Evolutionary conservation across 805 yeast species (phyloP).

Genomic region (Hermanozyma aechmeae): DNA sequence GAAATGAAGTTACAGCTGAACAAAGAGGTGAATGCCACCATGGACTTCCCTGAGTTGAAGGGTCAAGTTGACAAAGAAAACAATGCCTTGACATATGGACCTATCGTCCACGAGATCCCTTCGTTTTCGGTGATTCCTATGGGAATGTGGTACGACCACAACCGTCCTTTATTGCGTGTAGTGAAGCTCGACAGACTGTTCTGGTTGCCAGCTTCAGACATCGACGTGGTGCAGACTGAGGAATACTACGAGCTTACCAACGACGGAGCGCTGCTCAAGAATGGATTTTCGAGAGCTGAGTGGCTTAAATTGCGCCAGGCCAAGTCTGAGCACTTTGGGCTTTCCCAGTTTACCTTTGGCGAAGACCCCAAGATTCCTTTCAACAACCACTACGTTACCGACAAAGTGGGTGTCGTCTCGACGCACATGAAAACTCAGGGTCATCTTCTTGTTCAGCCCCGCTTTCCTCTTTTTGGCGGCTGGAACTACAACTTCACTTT

Average conservation of each 20-base stretch:
- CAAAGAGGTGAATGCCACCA: conserved; percentile 7
- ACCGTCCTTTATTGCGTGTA: conserved; percentile 55
- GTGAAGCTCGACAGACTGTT: conserved; percentile 57
- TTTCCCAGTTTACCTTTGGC: conserved; percentile 51
- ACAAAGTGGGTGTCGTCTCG: conserved; percentile 88
- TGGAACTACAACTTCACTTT: conserved; percentile 94
- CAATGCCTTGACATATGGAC: conserved; percentile 41
- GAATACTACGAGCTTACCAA: conserved; percentile 80
- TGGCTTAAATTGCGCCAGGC: conserved; percentile 52
- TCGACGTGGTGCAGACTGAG: conserved; percentile 56
- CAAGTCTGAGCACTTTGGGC: conserved; percentile 45
- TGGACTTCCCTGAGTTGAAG: conserved; percentile 17
- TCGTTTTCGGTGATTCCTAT: conserved; percentile 43
- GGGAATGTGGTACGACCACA: conserved; percentile 53
- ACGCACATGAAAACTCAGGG: conserved; percentile 45
- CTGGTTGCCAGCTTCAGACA: conserved; percentile 87
- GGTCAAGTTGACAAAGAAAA: conserved; percentile 31
- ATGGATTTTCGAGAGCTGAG: conserved; percentile 74
- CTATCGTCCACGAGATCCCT: conserved; percentile 30
- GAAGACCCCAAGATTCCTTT: conserved; percentile 22
- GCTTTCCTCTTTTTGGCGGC: conserved; percentile 93
- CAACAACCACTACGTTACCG: conserved; percentile 67
- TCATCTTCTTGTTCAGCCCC: conserved; percentile 58
- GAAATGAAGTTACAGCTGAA: conserved; percentile 28
- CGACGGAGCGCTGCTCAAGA: conserved; percentile 56